Percentiles rank a stretch among this genome's conserved stretches.
Conservation (phyloP, 2,329 filamentous ascomycete genomes). For the Phyllosticta capitalensis region DNA sequence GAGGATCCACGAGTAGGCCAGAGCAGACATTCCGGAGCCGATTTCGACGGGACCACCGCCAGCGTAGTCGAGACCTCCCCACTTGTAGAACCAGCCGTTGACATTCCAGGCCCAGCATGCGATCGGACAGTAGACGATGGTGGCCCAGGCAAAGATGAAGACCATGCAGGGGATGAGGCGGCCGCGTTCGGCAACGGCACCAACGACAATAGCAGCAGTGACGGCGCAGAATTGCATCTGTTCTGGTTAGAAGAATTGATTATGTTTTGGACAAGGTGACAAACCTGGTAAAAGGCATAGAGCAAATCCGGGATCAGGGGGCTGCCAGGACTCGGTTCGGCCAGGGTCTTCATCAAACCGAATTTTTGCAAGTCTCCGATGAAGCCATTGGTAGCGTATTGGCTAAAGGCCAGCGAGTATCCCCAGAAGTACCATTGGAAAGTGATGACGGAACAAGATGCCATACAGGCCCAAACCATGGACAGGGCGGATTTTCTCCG, state of each 20-base stretch:
- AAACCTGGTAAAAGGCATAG: conserved; percentile 87
- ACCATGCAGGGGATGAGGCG: conserved; percentile 89
- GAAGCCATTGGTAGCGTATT: conserved; percentile 71
- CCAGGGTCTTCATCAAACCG: conserved; percentile 76
- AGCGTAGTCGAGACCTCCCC: conserved; percentile 91
- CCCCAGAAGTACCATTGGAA: conserved; percentile 99
- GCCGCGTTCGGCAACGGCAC: conserved; percentile 87
- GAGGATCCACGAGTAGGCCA: conserved; percentile 93
- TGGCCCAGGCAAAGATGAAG: conserved; percentile 94
- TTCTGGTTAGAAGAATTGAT: conserved; percentile 12
- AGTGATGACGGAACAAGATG: conserved; percentile 77
- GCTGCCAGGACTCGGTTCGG: conserved; percentile 74
- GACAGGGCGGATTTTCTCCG: conserved; percentile 94
- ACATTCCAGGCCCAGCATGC: conserved; percentile 95
- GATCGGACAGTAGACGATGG: conserved; percentile 91
- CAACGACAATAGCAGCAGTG: conserved; percentile 83
- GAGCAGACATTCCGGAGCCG: conserved; percentile 79
- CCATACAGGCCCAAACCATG: conserved; percentile 96
- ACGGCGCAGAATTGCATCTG: conserved; percentile 97
- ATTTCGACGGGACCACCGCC: conserved; percentile 97
- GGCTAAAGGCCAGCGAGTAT: conserved; percentile 87
- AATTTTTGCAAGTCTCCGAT: conserved; percentile 89
- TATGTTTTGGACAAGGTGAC: conserved; percentile 14
- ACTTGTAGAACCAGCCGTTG: conserved; percentile 86
- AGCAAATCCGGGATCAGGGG: conserved; percentile 81